phyloP scores from a whole-genome alignment of 768 basidiomycete species.

The Paxillus ammoniavirescens region DNA sequence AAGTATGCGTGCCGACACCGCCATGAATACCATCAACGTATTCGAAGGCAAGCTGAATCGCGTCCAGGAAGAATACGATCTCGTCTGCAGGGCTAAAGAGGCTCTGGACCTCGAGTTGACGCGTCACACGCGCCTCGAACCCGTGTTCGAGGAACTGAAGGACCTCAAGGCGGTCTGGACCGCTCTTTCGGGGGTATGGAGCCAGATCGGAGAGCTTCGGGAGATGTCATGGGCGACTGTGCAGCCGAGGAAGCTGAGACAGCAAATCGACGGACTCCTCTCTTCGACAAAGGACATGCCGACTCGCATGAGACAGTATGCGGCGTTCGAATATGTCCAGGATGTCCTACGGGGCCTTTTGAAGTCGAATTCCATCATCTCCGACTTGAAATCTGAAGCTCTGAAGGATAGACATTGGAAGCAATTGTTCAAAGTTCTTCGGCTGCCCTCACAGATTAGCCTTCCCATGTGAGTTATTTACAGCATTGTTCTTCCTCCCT shows the following conservation, averaged over 20 bases:
- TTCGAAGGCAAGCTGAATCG: constrained; percentile 90
- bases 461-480: constrained; percentile 58
- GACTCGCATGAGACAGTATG: constrained; percentile 97
- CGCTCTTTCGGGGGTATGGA: constrained; percentile 96
- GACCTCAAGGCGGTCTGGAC: constrained; percentile 99
- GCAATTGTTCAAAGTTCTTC: constrained; percentile 88
- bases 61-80: constrained; percentile 92
- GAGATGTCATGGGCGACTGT: constrained; percentile 91
- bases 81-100: constrained; percentile 94
- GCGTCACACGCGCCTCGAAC: constrained; percentile 87
- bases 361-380: constrained; percentile 87
- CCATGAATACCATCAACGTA: constrained; percentile 93
- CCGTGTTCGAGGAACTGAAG: constrained; percentile 91
- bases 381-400: constrained; percentile 95
- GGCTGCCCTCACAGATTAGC: constrained; percentile 71
- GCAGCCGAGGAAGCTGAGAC: constrained; percentile 91
- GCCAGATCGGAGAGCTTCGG: constrained; percentile 82
- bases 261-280: constrained; percentile 88
- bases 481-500: constrained; percentile 10
- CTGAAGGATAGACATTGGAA: constrained; percentile 98
- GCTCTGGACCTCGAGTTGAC: constrained; percentile 91
- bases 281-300: constrained; percentile 99
- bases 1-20: constrained; percentile 92
- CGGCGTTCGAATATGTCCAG: constrained; percentile 97
- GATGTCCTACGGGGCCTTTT: constrained; percentile 82